Conservation (phyloP, 208 protist genomes). For the Acanthamoeba divionensis region DNA sequence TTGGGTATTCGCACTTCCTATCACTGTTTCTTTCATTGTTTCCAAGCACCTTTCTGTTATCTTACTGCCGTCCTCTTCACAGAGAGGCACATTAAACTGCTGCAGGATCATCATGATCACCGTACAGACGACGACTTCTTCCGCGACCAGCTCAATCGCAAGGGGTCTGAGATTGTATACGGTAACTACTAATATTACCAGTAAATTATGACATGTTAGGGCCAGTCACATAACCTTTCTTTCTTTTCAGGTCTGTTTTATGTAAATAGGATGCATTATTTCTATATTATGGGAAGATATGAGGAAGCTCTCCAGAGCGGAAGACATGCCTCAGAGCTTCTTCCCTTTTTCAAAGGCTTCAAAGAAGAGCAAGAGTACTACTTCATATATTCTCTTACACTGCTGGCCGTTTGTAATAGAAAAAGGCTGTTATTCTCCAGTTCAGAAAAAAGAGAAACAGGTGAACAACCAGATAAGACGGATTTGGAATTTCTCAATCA, state of each 20-base stretch:
- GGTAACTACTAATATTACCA: neutral
- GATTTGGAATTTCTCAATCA: neutral
- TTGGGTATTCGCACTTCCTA: no score
- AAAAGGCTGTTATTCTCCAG: neutral
- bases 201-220: neutral
- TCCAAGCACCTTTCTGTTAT: no score
- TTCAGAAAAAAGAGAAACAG: neutral
- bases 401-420: neutral
- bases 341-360: neutral
- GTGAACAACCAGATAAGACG: neutral
- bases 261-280: conserved; percentile 3
- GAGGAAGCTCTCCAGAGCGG: no score
- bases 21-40: no score
- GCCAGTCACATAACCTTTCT: neutral
- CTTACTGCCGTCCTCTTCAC: no score
- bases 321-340: neutral
- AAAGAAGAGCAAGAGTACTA: neutral
- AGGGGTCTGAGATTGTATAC: neutral
- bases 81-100: neutral
- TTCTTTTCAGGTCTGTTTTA: neutral
- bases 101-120: neutral
- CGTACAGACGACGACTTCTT: neutral
- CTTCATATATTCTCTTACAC: neutral
- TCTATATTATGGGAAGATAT: conserved; percentile 42
- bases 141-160: neutral